Evolutionary conservation across 1,139 yeast species (phyloP), one percentile per base, ranked within the genome.

Genomic region (Pichia sp.): DNA sequence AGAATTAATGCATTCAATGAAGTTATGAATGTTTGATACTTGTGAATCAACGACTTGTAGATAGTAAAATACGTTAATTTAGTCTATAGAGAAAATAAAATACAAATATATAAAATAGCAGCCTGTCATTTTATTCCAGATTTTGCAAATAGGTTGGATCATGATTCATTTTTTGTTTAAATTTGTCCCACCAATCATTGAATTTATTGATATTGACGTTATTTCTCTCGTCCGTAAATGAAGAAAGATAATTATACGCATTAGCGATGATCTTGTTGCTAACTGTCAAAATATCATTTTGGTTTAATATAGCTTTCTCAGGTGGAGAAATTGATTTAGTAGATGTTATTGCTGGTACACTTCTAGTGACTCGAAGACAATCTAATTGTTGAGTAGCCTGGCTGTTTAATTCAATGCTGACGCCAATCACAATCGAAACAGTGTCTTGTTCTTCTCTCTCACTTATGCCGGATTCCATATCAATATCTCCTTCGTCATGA

Each of bases 121-220:
- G 23, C 23, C 23, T 16, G 23, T 16, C 23, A 16, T 16, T 16
- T 11, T 31, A 52, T 33, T 53, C 51, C 27, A 56, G 58, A 41
- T 67, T 68, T 50, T 85, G 86, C 43, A 92, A 65, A 58, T 87
- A 92, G 46, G 76, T 77, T 1, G 97, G 97, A 60, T 94, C 94
- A 51, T 81, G 81, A 23, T 77, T 72, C 47, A 92, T 59, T 58
- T 84, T 81, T 11, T 76, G 66, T 61, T 77, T 84, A 66, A 92
- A 94, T 64, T 88, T 92, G 51, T 75, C 81, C 97, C 98, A 90
- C 99, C 99, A 92, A 36, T 78, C 82, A 61, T 92, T 95, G 58
- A 92, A 90, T 40, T 82, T 86, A 58, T 81, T 85, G 62, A 92
- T 85, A 3, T 94, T 86, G 5, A 90, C 96, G 55, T 77, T 85